Percentiles rank a stretch among this genome's conserved stretches.
These are phyloP conservation scores for Nemania abortiva DNA, from an alignment of 2,329 filamentous ascomycete species.

Conservation along the genomic window DNA sequence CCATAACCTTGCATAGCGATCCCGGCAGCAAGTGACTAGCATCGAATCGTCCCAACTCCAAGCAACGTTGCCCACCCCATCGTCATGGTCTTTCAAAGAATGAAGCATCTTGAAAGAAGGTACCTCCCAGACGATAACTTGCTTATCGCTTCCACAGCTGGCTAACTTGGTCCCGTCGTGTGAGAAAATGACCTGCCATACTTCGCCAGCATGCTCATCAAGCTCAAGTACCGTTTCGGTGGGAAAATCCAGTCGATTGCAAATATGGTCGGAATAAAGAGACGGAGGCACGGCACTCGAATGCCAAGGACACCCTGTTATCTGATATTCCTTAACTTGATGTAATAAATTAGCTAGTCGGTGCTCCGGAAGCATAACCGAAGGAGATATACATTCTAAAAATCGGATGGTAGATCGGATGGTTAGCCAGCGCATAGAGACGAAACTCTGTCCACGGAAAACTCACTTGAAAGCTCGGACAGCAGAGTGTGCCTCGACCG, in stretches of 20 bases:
- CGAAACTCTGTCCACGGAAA: slow-evolving; percentile 2
- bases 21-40: slow-evolving; percentile 84
- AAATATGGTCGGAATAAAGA: slow-evolving; percentile 88
- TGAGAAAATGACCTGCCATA: slow-evolving; percentile 93
- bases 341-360: slow-evolving; percentile 84
- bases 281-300: slow-evolving; percentile 83
- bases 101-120: slow-evolving; percentile 74
- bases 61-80: slow-evolving; percentile 80
- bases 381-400: slow-evolving; percentile 88
- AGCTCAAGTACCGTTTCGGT: slow-evolving; percentile 77
- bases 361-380: slow-evolving; percentile 95
- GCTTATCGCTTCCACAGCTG: slow-evolving; percentile 80
- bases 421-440: slow-evolving; percentile 38
- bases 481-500: slow-evolving; percentile 80
- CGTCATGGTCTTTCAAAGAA: slow-evolving; percentile 73
- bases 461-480: slow-evolving; percentile 84
- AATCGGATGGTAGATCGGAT: slow-evolving; percentile 37
- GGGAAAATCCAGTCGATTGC: slow-evolving; percentile 84
- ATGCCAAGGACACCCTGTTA: slow-evolving; percentile 87
- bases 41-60: slow-evolving; percentile 95
- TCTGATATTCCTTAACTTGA: slow-evolving; percentile 86
- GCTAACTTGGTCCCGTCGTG: slow-evolving; percentile 86
- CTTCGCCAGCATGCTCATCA: slow-evolving; percentile 79
- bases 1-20: slow-evolving; percentile 81
- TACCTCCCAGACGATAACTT: slow-evolving; percentile 86